Percentiles rank a stretch among this genome's conserved stretches.
These are phyloP conservation scores for Ogataea glucozyma DNA, from an alignment of 805 yeast species.

Conservation along the genomic window DNA sequence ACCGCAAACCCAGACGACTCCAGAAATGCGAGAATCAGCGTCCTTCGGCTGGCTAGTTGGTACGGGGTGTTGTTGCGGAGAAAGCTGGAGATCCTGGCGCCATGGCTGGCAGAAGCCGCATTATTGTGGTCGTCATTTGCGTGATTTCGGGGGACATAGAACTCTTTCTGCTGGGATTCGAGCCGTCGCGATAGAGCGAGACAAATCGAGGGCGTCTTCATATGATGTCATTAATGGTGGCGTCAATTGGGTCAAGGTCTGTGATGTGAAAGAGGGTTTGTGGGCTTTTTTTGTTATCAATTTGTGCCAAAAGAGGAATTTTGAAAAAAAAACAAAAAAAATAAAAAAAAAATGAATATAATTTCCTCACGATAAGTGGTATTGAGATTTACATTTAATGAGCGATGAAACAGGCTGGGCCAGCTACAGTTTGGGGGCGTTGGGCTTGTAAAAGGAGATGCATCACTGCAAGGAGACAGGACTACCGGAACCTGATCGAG, in stretches of 20 bases:
- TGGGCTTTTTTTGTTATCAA: background rate
- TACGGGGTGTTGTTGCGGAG: constrained; percentile 6
- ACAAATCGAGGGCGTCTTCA: constrained; percentile 19
- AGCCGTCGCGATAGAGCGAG: constrained; percentile 15
- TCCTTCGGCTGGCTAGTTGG: constrained; percentile 3
- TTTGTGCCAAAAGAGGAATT: too few relatives aligned
- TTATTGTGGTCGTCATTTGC: background rate
- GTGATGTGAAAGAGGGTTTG: background rate
- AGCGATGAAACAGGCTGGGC: too few relatives aligned
- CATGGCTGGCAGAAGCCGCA: too few relatives aligned
- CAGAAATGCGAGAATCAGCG: constrained; percentile 9
- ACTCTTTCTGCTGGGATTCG: constrained; percentile 3
- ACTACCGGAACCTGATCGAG: too few relatives aligned
- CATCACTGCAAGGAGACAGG: too few relatives aligned
- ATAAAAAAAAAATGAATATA: too few relatives aligned
- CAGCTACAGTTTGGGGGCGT: too few relatives aligned
- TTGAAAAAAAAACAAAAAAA: too few relatives aligned
- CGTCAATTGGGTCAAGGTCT: background rate
- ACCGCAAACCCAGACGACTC: constrained; percentile 3
- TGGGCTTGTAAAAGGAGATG: too few relatives aligned
- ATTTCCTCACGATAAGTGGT: too few relatives aligned
- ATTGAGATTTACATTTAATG: too few relatives aligned
- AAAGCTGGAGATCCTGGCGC: constrained; percentile 3
- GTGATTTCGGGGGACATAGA: constrained; percentile 3
- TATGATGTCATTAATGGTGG: constrained; percentile 1